Conservation (phyloP, 2,329 filamentous ascomycete genomes). For the Cercospora nicotianae region DNA sequence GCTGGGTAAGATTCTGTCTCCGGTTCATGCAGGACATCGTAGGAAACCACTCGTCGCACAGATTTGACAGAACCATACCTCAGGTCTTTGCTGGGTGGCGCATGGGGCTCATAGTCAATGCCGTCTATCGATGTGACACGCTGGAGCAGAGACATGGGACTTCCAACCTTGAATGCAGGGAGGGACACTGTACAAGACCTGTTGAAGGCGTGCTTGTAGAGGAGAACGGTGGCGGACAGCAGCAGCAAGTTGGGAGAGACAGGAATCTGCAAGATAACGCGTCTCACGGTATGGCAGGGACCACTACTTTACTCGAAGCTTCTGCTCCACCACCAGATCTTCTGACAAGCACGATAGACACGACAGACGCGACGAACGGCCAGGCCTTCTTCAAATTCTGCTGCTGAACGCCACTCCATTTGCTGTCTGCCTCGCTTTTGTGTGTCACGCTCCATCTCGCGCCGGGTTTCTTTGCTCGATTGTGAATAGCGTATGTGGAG, state of each 20-base stretch:
- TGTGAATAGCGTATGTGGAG: constrained; percentile 15
- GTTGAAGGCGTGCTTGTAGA: constrained; percentile 9
- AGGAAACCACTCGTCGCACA: constrained; percentile 47
- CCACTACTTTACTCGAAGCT: constrained; percentile 14
- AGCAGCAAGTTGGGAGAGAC: background rate
- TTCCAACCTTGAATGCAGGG: background rate
- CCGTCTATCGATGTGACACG: constrained; percentile 54
- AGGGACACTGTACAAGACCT: constrained; percentile 1
- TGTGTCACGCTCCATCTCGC: constrained; percentile 7
- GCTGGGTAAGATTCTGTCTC: constrained; percentile 41
- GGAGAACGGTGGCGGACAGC: background rate
- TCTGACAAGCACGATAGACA: constrained; percentile 9
- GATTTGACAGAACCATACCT: constrained; percentile 30
- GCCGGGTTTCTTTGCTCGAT: constrained; percentile 9
- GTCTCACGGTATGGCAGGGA: constrained; percentile 5
- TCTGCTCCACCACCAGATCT: constrained; percentile 3
- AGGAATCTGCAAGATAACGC: background rate
- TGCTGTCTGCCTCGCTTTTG: constrained; percentile 2
- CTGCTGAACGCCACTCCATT: background rate
- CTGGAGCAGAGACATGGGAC: constrained; percentile 53
- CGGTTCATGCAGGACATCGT: constrained; percentile 50
- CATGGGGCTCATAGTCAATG: constrained; percentile 44
- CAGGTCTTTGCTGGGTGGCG: constrained; percentile 24
- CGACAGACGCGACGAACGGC: background rate
- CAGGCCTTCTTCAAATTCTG: background rate